phyloP scores from a whole-genome alignment of 2,329 filamentous ascomycete genomes.

The Aspergillus intermedius region DNA sequence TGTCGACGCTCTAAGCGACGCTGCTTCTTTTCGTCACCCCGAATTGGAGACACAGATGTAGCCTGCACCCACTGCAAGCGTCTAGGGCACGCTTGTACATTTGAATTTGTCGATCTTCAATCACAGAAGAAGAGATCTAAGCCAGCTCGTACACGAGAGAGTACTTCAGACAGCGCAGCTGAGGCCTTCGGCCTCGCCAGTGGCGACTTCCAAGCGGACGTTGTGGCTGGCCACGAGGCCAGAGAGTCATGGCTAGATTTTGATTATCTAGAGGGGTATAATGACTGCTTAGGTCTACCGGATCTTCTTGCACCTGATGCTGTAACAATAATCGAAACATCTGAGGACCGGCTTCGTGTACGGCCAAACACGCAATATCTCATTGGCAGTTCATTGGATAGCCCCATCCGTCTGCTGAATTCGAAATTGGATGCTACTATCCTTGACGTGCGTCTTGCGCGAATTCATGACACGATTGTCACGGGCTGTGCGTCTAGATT shows the following conservation, averaged over 20 bases:
- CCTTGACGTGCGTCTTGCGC: neutral
- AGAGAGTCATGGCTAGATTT: no score
- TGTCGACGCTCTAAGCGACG: slow-evolving; percentile 21
- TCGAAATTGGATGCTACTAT: neutral
- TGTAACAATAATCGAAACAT: no score
- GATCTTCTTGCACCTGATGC: no score
- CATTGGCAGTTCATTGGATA: neutral
- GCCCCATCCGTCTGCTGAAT: neutral
- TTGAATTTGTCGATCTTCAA: neutral
- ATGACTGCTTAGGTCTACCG: no score
- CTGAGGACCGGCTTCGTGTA: no score
- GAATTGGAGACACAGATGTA: neutral
- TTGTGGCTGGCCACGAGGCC: no score
- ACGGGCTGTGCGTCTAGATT: neutral
- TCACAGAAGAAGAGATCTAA: neutral
- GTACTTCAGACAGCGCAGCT: no score
- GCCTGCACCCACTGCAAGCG: neutral
- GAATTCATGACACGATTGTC: neutral
- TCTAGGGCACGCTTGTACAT: neutral
- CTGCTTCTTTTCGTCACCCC: slow-evolving; percentile 10
- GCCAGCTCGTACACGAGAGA: no score
- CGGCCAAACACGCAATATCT: neutral
- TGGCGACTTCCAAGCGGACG: no score
- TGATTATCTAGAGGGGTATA: no score
- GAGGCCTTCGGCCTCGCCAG: no score